Evolutionary conservation across 306 rosid genomes (phyloP), one percentile per base, ranked within the genome.

Genomic region (Purshia tridentata): DNA sequence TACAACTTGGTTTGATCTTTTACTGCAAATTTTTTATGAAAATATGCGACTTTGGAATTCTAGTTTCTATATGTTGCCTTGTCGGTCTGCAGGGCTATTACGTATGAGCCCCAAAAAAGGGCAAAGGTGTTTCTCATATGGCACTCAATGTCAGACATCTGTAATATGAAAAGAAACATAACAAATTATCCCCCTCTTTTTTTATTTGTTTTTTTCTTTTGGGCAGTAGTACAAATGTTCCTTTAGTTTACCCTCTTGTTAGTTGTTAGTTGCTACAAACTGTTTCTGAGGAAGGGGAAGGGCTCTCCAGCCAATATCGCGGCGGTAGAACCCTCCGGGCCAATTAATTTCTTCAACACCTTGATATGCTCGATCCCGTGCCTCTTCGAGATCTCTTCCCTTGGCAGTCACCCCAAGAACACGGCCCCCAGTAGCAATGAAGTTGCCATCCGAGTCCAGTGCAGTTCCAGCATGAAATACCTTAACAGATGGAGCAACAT

Each of bases 281-380:
- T 76, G 84, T 85, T 80, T 88, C 57, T 74, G 82, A 52, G 92
- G 84, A 75, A 90, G 96, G 48, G 89, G 86, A 65, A 92, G 98
- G 61, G 99, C 97, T 76, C 96, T 89, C 99, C 99, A 94, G 19
- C 99, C 99, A 63, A 94, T 94, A 86, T 94, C 99, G 19, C 67
- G 76, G 48, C 99, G 81, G 81, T 83, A 89, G 87, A 94, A 94
- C 68, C 99, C 99, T 54, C 89, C 96, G 0, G 92, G 74, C 99
- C 99, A 94, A 60, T 83, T 75, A 60, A 91, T 75, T 72, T 84
- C 86, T 67, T 89, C 91, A 35, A 88, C 87, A 67, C 87, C 96
- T 77, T 13, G 85, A 75, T 94, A 91, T 2, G 91, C 97, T 58
- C 80, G 80, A 50, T 91, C 96, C 3, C 78, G 60, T 44, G 97